Evolutionary conservation across 106 monocot species (phyloP), one percentile per base, ranked within the genome.

Genomic region (Chionographis japonica): DNA sequence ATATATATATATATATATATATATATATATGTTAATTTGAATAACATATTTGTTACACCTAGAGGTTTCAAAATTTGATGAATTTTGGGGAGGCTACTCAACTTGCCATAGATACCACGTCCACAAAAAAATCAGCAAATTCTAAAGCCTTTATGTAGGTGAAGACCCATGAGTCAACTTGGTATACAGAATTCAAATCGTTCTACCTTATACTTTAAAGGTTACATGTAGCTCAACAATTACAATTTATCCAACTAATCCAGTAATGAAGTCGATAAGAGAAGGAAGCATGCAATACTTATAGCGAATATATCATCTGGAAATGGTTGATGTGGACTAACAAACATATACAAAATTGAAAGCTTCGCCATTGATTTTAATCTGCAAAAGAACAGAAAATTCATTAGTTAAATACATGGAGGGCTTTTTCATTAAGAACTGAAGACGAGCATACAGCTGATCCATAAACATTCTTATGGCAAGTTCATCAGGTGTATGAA

Each of bases 321-420:
- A 58, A 82, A 60, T 77, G 82, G 82, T 73, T 69, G 82, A 40
- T 82, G 50, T 52, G 50, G 82, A 37, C 60, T 64, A 42, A 82
- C 62, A 59, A 82, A 77, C 50, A 82, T 43, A 51, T 69, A 77
- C 16, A 82, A 51, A 69, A 77, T 63, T 40, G 72, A 73, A 65
- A 82, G 77, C 69, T 82, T 82, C 59, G 56, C 73, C 46, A 74
- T 18, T 60, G 77, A 68, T 72, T 82, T 82, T 43, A 82, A 37
- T 14, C 77, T 82, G 73, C 68, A 75, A 8, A 54, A 52, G 55
- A 62, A 39, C n/a, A 67, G 15, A 40, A 68, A 50, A 54, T 15
- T 4, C 19, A 55, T 62, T 19, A 27, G 60, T 18, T 15, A 68
- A 50, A 8, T 8, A 65, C 50, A 49, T 3, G 9, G 49, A 17